These are phyloP conservation scores for Maudiozyma pseudohumilis DNA, from an alignment of 805 yeast genomes.

Conservation along the genomic window DNA sequence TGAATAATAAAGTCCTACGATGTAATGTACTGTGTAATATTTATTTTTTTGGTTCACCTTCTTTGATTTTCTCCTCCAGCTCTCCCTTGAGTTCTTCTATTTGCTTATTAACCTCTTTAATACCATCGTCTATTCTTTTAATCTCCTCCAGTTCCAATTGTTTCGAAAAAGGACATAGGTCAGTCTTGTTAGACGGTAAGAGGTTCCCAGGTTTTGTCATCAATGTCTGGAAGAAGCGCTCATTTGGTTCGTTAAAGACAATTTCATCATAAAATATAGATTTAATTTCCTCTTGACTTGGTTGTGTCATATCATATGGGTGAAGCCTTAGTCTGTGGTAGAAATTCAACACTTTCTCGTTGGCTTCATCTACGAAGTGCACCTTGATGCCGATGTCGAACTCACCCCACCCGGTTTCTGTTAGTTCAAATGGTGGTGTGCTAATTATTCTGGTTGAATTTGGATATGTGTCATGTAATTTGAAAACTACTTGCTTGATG, in stretches of 20 bases:
- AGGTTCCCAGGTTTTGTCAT: constrained; percentile 56
- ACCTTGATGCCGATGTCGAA: constrained; percentile 85
- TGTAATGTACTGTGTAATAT: too few species aligned
- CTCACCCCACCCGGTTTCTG: constrained; percentile 99
- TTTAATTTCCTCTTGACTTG: constrained; percentile 31
- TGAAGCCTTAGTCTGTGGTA: constrained; percentile 88
- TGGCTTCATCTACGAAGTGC: constrained; percentile 76
- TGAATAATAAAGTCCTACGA: neutral
- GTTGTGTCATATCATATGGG: constrained; percentile 45
- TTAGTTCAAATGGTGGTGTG: constrained; percentile 84
- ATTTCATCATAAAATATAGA: constrained; percentile 75
- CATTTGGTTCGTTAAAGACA: constrained; percentile 94
- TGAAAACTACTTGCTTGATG: constrained; percentile 85
- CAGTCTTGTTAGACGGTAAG: constrained; percentile 34
- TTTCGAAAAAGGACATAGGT: constrained; percentile 33
- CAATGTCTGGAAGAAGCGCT: constrained; percentile 67
- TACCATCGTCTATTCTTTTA: constrained; percentile 41
- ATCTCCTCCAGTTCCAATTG: constrained; percentile 59
- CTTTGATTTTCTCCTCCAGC: constrained; percentile 23
- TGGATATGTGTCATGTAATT: constrained; percentile 88
- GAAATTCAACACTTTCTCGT: constrained; percentile 75
- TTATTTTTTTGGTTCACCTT: too few species aligned
- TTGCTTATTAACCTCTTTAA: constrained; percentile 36
- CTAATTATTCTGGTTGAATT: constrained; percentile 82
- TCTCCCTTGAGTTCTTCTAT: constrained; percentile 34